Base-by-base conservation (phyloP, 495 filamentous ascomycete species). In the Echria macrotheca region DNA sequence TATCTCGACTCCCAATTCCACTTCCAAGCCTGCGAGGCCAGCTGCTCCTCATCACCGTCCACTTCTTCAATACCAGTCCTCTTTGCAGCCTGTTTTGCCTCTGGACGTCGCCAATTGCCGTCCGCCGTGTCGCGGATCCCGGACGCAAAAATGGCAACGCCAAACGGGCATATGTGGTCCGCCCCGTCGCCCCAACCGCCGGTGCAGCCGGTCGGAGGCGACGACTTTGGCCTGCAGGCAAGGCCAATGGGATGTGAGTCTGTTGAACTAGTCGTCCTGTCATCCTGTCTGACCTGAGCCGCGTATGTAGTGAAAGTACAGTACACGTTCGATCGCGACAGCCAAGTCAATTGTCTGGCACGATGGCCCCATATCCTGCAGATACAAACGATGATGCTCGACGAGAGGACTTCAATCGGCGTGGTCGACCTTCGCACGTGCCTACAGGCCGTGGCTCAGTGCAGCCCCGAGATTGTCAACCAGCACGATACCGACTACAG, bases 321-420 rank as follows among this genome's bases (percentile, higher is more conserved):
- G 32, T 98, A 98, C 67, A 94, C 91, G 17, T 97, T 97, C 67
- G 91, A 97, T 59, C 83, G 87, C 58, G 85, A 88, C 36, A 85
- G 80, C 65, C 89, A 90, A 66, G 86, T 89, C 19, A 87, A 91
- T 61, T 97, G 93, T 69, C 72, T 98, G 22, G 91, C 94, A 50
- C 82, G 91, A 59, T 88, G 89, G 77, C 87, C 88, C 35, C 81
- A 91, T 47, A 73, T 85, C 28, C 75, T 96, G 39, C 76, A 86
- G 21, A 79, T 95, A 18, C 89, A 88, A 55, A 87, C 85, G 7
- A 80, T 91, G 21, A 75, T 79, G 23, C 68, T 97, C 39, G 89
- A 97, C 58, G 86, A 89, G 55, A 63, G 63, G 29, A 70, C 54
- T 2, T 61, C 83, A 33, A 87, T 98, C 56, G 93, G 93, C 39